Percentiles rank a stretch among this genome's conserved stretches.
Evolutionary conservation across 441 rosid genomes (phyloP).

Genomic region (Arabidopsis hybrid): DNA sequence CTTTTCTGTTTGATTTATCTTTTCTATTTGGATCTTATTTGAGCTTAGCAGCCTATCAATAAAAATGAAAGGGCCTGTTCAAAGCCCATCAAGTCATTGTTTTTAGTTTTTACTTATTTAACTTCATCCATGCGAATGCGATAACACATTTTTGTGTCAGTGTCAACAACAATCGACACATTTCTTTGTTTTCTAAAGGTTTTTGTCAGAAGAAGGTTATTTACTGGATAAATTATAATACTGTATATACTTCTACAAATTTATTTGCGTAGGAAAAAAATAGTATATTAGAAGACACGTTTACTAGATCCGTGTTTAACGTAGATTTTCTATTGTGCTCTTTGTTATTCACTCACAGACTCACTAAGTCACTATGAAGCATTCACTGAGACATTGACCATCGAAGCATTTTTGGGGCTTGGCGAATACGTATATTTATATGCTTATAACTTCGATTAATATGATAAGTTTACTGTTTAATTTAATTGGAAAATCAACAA

Average conservation of each 20-base stretch:
- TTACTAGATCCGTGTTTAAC: neutral
- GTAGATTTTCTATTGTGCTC: neutral
- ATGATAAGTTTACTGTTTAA: too few relatives aligned
- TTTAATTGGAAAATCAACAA: too few relatives aligned
- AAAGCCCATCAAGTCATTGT: slow-evolving; percentile 11
- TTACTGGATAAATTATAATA: neutral
- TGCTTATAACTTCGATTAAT: neutral
- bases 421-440: slow-evolving; percentile 1
- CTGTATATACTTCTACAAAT: too few relatives aligned
- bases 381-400: slow-evolving; percentile 17
- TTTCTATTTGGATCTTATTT: neutral
- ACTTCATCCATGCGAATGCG: neutral
- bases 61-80: neutral
- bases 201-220: neutral
- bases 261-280: too few relatives aligned
- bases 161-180: too few relatives aligned
- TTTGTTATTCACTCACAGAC: neutral
- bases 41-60: neutral
- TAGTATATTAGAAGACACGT: neutral
- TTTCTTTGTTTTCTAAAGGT: neutral
- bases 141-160: neutral
- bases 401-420: neutral
- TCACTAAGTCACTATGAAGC: neutral
- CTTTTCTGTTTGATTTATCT: neutral
- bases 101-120: neutral